Percentiles rank a stretch among this genome's conserved stretches.
These are phyloP conservation scores for Triangularia verruculosa DNA, from an alignment of 2,329 filamentous ascomycete species.

Conservation along the genomic window DNA sequence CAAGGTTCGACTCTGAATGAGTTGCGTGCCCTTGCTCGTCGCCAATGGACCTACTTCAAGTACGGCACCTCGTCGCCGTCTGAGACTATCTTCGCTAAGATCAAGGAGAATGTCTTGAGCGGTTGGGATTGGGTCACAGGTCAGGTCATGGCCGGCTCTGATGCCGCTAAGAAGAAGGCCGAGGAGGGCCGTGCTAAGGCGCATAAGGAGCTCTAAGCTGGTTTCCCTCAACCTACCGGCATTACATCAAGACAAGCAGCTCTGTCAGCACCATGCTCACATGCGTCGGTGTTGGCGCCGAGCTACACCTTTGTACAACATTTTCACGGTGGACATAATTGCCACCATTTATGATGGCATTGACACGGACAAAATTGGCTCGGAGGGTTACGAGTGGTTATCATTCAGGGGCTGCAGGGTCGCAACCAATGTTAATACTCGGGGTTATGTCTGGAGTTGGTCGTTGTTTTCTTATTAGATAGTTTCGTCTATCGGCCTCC, in stretches of 20 bases:
- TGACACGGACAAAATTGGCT: neutral
- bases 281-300: neutral
- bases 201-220: constrained; percentile 50
- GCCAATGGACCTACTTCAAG: constrained; percentile 72
- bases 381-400: neutral
- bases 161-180: constrained; percentile 49
- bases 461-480: neutral
- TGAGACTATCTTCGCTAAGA: constrained; percentile 63
- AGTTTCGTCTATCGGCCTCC: neutral
- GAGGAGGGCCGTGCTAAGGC: constrained; percentile 39
- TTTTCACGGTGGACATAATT: neutral
- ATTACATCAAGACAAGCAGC: neutral
- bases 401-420: neutral
- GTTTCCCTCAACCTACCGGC: neutral
- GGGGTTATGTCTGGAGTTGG: neutral
- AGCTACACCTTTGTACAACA: neutral
- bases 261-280: neutral
- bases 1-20: constrained; percentile 68
- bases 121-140: constrained; percentile 51
- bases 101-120: constrained; percentile 48
- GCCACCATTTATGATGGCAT: neutral
- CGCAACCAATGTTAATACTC: neutral
- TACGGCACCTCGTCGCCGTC: constrained; percentile 68
- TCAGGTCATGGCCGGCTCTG: constrained; percentile 48
- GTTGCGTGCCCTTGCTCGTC: constrained; percentile 66